Conservation (phyloP, 768 basidiomycete genomes). For the Cyclocybe aegerita region DNA sequence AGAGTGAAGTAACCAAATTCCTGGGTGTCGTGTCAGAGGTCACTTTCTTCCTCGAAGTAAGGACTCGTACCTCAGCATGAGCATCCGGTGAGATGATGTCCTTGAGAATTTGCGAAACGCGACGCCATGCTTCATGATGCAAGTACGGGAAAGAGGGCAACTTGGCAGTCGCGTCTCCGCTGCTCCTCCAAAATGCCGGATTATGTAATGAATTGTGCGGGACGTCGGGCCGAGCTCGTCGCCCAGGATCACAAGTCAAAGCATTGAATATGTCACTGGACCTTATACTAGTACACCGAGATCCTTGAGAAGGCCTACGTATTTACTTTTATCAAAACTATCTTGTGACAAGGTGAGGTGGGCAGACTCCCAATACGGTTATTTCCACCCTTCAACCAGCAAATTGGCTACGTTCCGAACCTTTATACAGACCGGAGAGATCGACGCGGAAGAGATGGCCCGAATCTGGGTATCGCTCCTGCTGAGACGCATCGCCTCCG, state of each 20-base stretch:
- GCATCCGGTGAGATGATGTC: slow-evolving; percentile 87
- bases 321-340: not conserved
- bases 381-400: slow-evolving; percentile 19
- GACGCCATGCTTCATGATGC: slow-evolving; percentile 88
- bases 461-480: slow-evolving; percentile 51
- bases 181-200: slow-evolving; percentile 2
- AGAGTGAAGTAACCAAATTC: slow-evolving; percentile 90
- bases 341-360: not conserved
- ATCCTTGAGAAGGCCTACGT: not conserved
- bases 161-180: not conserved
- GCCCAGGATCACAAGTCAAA: too few relatives aligned
- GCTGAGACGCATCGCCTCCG: slow-evolving; percentile 50
- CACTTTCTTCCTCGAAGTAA: not conserved
- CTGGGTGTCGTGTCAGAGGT: slow-evolving; percentile 37
- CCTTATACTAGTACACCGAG: not conserved
- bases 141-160: slow-evolving; percentile 1
- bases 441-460: slow-evolving; percentile 57
- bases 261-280: too few relatives aligned
- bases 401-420: slow-evolving; percentile 34
- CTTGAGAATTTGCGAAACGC: slow-evolving; percentile 92
- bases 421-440: slow-evolving; percentile 41
- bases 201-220: slow-evolving; percentile 3
- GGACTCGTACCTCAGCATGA: slow-evolving; percentile 77
- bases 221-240: not conserved
- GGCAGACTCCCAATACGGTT: too few relatives aligned